Conservation (phyloP, 2,329 filamentous ascomycete species). For the Cladobotryum protrusum region DNA sequence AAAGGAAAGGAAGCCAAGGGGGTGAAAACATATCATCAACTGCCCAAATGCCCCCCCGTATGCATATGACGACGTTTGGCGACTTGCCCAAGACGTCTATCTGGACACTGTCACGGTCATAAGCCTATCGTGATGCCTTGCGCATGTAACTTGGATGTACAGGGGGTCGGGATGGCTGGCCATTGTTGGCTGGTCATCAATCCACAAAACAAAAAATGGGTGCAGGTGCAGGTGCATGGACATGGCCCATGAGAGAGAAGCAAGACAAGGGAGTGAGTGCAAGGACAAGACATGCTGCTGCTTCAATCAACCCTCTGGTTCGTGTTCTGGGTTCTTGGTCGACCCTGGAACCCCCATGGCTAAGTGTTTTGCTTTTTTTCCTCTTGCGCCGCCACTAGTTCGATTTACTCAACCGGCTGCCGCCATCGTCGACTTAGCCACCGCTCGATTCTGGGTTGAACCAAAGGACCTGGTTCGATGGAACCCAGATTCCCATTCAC, state of each 20-base stretch:
- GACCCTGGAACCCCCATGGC: not conserved
- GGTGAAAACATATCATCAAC: not conserved
- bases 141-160: conserved; percentile 1
- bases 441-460: too few species aligned
- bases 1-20: not conserved
- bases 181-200: conserved; percentile 3
- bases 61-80: conserved; percentile 1
- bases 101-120: conserved; percentile 13
- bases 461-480: too few species aligned
- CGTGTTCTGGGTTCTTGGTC: too few species aligned
- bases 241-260: too few species aligned
- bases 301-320: too few species aligned
- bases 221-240: too few species aligned
- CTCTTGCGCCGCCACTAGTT: conserved; percentile 1
- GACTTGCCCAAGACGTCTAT: conserved; percentile 10
- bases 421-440: too few species aligned
- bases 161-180: conserved; percentile 18
- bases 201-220: too few species aligned
- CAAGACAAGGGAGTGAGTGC: too few species aligned
- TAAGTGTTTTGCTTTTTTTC: not conserved
- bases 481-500: too few species aligned
- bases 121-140: conserved; percentile 29
- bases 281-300: too few species aligned
- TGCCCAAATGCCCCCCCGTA: not conserved
- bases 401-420: too few species aligned